Base-by-base conservation (phyloP, 1,139 yeast genomes). In the Pichia sp. region DNA sequence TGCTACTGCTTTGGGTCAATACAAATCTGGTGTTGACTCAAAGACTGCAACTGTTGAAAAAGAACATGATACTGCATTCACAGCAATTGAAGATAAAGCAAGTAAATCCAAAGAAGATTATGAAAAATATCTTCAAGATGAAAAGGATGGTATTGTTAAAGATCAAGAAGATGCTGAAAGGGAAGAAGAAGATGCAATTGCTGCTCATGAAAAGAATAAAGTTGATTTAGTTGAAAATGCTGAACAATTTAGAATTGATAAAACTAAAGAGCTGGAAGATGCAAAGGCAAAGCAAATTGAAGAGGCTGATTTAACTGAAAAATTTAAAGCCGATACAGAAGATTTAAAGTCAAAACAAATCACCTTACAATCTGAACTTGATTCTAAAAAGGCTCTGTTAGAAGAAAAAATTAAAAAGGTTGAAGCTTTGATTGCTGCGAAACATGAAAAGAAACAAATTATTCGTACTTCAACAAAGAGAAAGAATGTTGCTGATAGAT, bases 101-200 rank as follows among this genome's bases (percentile, higher is more conserved):
- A 62, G 63, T n/a, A 45, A 58, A 41, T 58, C 60, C 42, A 64
- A 63, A 47, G 71, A 75, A 46, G 72, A 69, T 30, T 53, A 60
- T 34, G 70, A 64, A 33, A 66, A 63, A 19, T 76, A 77, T 59
- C 71, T 76, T 50, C 66, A 64, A 25, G 68, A 69, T 38, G 73
- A 78, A 47, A 70, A 65, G 49, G 64, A 62, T 45, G 79, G 74
- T 56, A 77, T 78, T 52, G 75, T 71, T 55, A 72, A 74, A 33
- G 80, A 80, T 51, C 71, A 69, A 46, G 66, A 64, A 6, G 80
- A 78, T 52, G 77, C 67, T 53, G 75, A 69, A 49, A 70, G 70
- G 33, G 75, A 80, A 53, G 83, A 79, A 67, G 60, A 62, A 27
- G 70, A 72, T 53, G 81, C 83, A 6, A 74, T 72, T 47, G 77